Conservation (phyloP, 176 grass and related monocot species). For the Musa itinerans region DNA sequence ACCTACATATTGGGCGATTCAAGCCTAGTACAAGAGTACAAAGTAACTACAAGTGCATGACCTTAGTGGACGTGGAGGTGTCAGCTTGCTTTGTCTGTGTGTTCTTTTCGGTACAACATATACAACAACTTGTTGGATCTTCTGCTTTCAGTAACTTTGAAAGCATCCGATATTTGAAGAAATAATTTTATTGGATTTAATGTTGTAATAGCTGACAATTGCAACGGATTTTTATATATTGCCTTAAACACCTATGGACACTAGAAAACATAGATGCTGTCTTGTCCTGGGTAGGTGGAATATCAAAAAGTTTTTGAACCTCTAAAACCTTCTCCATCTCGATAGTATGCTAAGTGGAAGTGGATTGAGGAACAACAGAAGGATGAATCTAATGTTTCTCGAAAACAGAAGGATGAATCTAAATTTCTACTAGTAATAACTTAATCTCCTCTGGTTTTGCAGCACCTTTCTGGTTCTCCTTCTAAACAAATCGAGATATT, state of each 20-base stretch:
- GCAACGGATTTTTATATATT: slow-evolving; percentile 86
- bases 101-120: no score
- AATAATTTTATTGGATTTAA: no score
- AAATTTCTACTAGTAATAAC: no score
- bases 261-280: slow-evolving; percentile 80
- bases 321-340: slow-evolving; percentile 88
- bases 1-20: no score
- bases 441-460: slow-evolving; percentile 25
- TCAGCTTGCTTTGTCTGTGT: no score
- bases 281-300: slow-evolving; percentile 98
- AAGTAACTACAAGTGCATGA: no score
- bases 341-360: slow-evolving; percentile 89
- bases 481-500: slow-evolving; percentile 40
- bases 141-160: no score
- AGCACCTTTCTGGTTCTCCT: slow-evolving; percentile 27
- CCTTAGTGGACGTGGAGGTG: no score
- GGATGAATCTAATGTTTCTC: slow-evolving; percentile 38
- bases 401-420: no score
- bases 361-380: slow-evolving; percentile 59
- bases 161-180: slow-evolving; percentile 86
- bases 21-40: no score
- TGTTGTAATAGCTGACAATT: no score
- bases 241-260: slow-evolving; percentile 86
- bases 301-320: slow-evolving; percentile 95
- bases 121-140: no score